Evolutionary conservation across 2,329 filamentous ascomycete species (phyloP).

Genomic region (Epichloe scottii): DNA sequence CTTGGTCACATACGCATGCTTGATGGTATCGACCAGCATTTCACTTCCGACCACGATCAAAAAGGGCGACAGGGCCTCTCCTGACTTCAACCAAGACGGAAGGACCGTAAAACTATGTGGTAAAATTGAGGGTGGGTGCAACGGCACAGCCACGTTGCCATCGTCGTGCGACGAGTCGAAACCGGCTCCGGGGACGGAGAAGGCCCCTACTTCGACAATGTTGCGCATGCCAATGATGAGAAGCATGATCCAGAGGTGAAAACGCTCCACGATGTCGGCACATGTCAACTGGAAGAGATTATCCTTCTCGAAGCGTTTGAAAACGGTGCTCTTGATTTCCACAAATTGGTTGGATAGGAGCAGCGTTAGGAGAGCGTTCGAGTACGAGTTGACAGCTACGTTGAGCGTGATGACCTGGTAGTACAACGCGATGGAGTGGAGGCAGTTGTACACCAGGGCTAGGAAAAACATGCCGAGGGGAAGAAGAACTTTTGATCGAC

Average conservation of each 20-base stretch:
- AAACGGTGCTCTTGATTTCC: constrained; percentile 95
- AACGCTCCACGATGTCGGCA: constrained; percentile 91
- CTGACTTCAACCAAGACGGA: constrained; percentile 63
- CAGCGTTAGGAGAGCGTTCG: constrained; percentile 83
- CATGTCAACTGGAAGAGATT: constrained; percentile 95
- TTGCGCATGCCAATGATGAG: constrained; percentile 93
- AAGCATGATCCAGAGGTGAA: constrained; percentile 95
- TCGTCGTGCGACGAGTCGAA: constrained; percentile 33
- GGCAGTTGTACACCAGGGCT: constrained; percentile 74
- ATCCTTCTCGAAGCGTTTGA: constrained; percentile 98
- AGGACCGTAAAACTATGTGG: constrained; percentile 86
- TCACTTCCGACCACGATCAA: constrained; percentile 89
- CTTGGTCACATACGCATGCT: constrained; percentile 95
- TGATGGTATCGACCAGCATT: constrained; percentile 93
- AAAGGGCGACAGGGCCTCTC: constrained; percentile 85
- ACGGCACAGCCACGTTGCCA: constrained; percentile 41
- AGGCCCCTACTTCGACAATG: constrained; percentile 83
- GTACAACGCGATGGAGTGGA: constrained; percentile 79
- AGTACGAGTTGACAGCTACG: constrained; percentile 96
- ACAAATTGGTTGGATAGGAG: constrained; percentile 97
- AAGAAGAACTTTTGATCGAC: constrained; percentile 79
- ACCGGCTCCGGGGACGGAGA: constrained; percentile 49
- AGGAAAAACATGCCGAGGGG: constrained; percentile 87
- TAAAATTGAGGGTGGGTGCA: constrained; percentile 61
- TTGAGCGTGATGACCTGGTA: constrained; percentile 98